Conservation (phyloP, 805 yeast species). For the Naumovozyma dairenensis region DNA sequence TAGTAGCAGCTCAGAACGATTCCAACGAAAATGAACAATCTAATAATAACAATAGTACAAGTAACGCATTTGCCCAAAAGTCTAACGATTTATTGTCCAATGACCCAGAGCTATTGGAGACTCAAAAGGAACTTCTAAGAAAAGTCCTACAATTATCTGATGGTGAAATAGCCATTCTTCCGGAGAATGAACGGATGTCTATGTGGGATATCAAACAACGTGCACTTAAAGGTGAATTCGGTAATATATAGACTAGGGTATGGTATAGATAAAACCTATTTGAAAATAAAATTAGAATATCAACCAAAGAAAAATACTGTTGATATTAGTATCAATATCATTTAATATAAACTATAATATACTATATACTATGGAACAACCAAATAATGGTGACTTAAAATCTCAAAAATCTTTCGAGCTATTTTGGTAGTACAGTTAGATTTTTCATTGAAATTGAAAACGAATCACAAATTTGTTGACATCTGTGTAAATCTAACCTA, state of each 20-base stretch:
- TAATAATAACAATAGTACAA: constrained; percentile 16
- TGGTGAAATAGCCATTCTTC: constrained; percentile 39
- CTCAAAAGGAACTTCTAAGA: constrained; percentile 37
- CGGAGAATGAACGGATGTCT: constrained; percentile 40
- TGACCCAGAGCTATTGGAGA: constrained; percentile 24
- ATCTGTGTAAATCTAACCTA: too few species aligned
- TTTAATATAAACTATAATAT: too few species aligned
- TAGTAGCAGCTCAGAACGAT: constrained; percentile 28
- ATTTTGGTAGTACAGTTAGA: too few species aligned
- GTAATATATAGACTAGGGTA: constrained; percentile 7
- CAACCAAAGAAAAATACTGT: not conserved
- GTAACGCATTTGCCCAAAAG: constrained; percentile 4
- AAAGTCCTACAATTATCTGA: constrained; percentile 46
- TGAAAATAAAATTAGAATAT: too few species aligned
- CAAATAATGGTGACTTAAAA: too few species aligned
- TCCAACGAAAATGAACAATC: constrained; percentile 18
- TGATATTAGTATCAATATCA: not conserved
- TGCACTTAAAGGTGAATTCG: constrained; percentile 29
- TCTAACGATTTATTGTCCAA: constrained; percentile 7
- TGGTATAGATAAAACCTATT: too few species aligned
- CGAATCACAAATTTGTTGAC: too few species aligned
- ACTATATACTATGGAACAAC: too few species aligned
- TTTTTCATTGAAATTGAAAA: too few species aligned
- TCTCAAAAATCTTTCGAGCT: too few species aligned
- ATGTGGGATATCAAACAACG: constrained; percentile 30